Evolutionary conservation across 2,329 filamentous ascomycete genomes (phyloP).

Genomic region (Sarocladium brachiariae): DNA sequence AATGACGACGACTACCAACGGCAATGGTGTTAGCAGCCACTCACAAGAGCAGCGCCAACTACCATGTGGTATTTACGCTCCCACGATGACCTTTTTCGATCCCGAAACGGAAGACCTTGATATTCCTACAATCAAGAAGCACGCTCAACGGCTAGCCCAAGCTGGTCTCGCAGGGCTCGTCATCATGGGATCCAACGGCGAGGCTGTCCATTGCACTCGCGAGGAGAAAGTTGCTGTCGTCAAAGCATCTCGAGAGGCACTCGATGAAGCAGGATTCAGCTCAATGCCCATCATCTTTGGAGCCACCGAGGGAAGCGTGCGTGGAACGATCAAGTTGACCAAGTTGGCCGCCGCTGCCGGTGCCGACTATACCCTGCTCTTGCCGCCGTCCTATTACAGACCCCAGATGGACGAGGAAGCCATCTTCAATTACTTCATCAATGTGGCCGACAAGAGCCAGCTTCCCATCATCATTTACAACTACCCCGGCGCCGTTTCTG

Average conservation of each 20-base stretch:
- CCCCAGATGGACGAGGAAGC: conserved; percentile 67
- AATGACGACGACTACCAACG: not conserved
- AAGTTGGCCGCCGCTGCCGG: conserved; percentile 60
- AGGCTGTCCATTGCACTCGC: conserved; percentile 76
- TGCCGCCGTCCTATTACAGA: conserved; percentile 80
- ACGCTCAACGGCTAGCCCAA: conserved; percentile 69
- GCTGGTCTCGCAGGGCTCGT: conserved; percentile 77
- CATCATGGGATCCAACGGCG: conserved; percentile 85
- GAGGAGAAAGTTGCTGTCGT: conserved; percentile 73
- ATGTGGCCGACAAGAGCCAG: conserved; percentile 68
- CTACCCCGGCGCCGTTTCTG: conserved; percentile 80
- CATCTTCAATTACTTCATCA: conserved; percentile 65
- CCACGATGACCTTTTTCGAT: conserved; percentile 88
- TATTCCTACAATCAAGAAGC: conserved; percentile 69
- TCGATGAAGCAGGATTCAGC: conserved; percentile 72
- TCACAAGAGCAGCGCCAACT: conserved; percentile 42
- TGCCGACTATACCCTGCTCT: conserved; percentile 71
- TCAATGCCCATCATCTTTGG: conserved; percentile 76
- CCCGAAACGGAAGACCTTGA: conserved; percentile 79
- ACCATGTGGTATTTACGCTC: conserved; percentile 77
- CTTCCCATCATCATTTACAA: conserved; percentile 84
- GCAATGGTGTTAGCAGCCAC: not conserved
- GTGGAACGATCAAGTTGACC: conserved; percentile 70
- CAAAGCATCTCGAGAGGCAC: conserved; percentile 69
- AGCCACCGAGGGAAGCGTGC: conserved; percentile 73